Base-by-base conservation (phyloP, 2,329 filamentous ascomycete genomes). In the Xylariaceae sp. region DNA sequence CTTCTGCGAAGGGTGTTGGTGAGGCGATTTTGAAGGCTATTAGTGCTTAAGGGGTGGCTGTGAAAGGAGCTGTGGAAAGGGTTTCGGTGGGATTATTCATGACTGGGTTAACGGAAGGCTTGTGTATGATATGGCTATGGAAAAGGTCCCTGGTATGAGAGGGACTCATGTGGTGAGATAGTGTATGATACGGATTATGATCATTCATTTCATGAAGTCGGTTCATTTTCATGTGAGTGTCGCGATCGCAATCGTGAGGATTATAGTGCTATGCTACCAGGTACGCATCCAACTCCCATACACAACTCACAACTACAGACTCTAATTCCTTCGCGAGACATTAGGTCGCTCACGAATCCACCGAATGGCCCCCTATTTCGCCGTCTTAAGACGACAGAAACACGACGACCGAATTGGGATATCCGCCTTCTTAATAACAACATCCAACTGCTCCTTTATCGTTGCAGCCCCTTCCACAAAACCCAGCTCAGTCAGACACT, bases 401-500 rank as follows among this genome's bases (percentile, higher is more conserved):
- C 74, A 76, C 6, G 74, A 76, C 10, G 74, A 69, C 4, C 65
- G 67, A 6, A 76, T 65, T 1, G 66, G 67, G 10, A 72, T 62
- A 55, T 75, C 73, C 0, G 73, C 69, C 5, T 59, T 62, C 4
- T 58, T 62, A 10, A 66, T 15, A 1, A 68, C 70, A 5, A 50
- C 35, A 10, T 70, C 66, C 3, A 73, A 60, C 50, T 68, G 64
- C 4, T 64, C 65, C 23, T 66, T 66, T 4, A 73, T 60, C 3
- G 59, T 58, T 7, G 50, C 55, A 1, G 78, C 78, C 59, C 80
- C 78, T 0, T 65, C 68, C 1, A 51, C 51, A n/a, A 78, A 73
- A 0, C 82, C 84, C 11, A 88, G 70, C 61, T 75, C 82, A 2
- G 78, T 64, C 53, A 91, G 69, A 68, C 88, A 89, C 73, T 92